Evolutionary conservation across 257 asterid genomes (phyloP).

Genomic region (Solanum tacnaense): DNA sequence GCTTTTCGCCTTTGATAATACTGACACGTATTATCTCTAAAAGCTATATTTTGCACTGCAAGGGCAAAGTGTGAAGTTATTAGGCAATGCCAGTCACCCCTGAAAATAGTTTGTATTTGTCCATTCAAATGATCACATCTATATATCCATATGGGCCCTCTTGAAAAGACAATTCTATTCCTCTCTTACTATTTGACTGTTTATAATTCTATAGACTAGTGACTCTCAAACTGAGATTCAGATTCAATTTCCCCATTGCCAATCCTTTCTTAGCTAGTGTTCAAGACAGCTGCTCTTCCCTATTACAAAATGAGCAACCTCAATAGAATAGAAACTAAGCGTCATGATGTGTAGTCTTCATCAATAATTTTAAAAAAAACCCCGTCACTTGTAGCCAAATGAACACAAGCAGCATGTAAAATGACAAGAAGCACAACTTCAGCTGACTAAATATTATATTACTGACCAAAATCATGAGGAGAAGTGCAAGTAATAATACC

Average conservation of each 20-base stretch:
- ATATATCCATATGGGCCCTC: not conserved
- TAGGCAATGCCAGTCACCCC: not conserved
- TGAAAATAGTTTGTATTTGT: not conserved
- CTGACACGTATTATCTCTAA: not conserved
- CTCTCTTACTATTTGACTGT: not conserved
- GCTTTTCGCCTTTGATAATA: too few relatives aligned
- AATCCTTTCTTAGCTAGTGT: not conserved
- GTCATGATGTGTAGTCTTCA: not conserved
- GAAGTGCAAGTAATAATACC: constrained; percentile 30
- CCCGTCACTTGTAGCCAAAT: not conserved
- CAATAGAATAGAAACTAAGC: not conserved
- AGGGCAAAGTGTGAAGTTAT: not conserved
- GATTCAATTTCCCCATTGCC: not conserved
- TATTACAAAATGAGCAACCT: not conserved
- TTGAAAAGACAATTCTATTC: not conserved
- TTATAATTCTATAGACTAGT: not conserved
- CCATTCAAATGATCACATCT: not conserved
- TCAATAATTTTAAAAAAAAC: not conserved
- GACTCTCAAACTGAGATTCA: not conserved
- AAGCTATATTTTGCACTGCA: not conserved
- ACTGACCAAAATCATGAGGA: not conserved
- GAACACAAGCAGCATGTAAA: not conserved
- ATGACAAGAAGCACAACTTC: not conserved
- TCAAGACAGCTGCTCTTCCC: not conserved
- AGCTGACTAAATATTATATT: not conserved